Percentiles rank a stretch among this genome's conserved stretches.
Evolutionary conservation across 768 basidiomycete species (phyloP).

Genomic region (Phylloporus rhodoxanthus): DNA sequence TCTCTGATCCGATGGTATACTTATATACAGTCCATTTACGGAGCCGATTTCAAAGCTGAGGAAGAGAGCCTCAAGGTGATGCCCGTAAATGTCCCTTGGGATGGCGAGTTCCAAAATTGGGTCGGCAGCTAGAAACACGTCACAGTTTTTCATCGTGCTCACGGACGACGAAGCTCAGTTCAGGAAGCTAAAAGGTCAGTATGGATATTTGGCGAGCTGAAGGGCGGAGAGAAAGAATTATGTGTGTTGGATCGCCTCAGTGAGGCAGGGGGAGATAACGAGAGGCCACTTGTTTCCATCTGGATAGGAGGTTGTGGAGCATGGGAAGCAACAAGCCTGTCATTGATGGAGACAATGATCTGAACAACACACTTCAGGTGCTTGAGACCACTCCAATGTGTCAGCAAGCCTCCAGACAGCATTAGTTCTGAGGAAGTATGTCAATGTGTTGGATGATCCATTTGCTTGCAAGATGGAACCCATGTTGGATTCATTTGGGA

Average conservation of each 20-base stretch:
- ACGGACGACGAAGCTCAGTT: constrained; percentile 36
- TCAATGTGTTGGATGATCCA: too few relatives aligned
- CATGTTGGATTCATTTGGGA: too few relatives aligned
- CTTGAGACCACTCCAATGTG: too few relatives aligned
- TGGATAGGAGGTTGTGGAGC: constrained; percentile 42
- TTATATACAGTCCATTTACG: constrained; percentile 39
- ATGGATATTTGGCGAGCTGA: constrained; percentile 40
- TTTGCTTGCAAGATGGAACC: too few relatives aligned
- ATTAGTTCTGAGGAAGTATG: too few relatives aligned
- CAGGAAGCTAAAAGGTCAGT: constrained; percentile 45
- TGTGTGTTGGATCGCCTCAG: constrained; percentile 33
- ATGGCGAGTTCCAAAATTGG: constrained; percentile 46
- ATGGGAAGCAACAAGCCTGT: too few relatives aligned
- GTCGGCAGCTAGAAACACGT: constrained; percentile 41
- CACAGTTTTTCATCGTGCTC: constrained; percentile 48
- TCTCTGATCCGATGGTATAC: constrained; percentile 9
- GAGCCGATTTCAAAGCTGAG: constrained; percentile 46
- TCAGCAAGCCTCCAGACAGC: too few relatives aligned
- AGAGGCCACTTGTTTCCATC: constrained; percentile 32
- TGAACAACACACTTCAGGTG: too few relatives aligned
- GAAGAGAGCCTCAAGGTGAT: constrained; percentile 43
- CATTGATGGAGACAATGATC: too few relatives aligned
- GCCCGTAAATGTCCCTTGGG: constrained; percentile 38
- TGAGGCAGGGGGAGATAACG: constrained; percentile 31
- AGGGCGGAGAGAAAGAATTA: constrained; percentile 28